Percentiles rank a stretch among this genome's conserved stretches.
phyloP scores from a whole-genome alignment of 768 basidiomycete species.

The Macrolepiota dolichaula region DNA sequence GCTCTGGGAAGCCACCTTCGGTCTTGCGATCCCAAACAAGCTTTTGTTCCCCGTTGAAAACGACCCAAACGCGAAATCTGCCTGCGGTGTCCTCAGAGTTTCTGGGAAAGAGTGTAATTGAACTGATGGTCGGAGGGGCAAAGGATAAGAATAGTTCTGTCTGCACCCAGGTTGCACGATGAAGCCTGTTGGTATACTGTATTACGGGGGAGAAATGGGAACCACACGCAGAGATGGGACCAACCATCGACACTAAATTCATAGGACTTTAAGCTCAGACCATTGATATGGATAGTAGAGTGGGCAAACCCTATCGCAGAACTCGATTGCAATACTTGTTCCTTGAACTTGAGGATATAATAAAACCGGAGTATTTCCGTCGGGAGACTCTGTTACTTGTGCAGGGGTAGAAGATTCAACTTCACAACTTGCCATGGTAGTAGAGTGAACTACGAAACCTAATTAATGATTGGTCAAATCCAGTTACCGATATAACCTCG shows the following conservation, averaged over 20 bases:
- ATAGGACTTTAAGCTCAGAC: not conserved
- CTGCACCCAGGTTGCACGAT: slow-evolving; percentile 90
- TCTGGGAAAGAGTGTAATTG: slow-evolving; percentile 70
- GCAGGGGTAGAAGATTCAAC: not conserved
- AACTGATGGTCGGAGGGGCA: slow-evolving; percentile 67
- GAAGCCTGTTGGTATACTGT: slow-evolving; percentile 57
- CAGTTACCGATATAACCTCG: slow-evolving; percentile 10
- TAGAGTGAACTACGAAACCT: no score
- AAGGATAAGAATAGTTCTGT: slow-evolving; percentile 92
- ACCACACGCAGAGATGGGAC: slow-evolving; percentile 16
- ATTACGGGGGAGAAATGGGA: not conserved
- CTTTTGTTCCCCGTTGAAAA: slow-evolving; percentile 26
- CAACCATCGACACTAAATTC: slow-evolving; percentile 74
- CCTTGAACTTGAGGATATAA: slow-evolving; percentile 43
- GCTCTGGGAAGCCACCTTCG: slow-evolving; percentile 90
- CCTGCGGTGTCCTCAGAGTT: slow-evolving; percentile 83
- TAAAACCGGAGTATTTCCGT: slow-evolving; percentile 38
- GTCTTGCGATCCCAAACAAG: slow-evolving; percentile 89
- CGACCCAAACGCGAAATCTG: slow-evolving; percentile 89
- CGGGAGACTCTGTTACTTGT: not conserved
- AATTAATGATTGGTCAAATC: no score
- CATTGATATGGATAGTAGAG: not conserved
- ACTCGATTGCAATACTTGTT: slow-evolving; percentile 79
- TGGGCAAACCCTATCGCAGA: slow-evolving; percentile 84
- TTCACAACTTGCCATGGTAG: slow-evolving; percentile 7